Evolutionary conservation across 2,329 filamentous ascomycete genomes (phyloP).

Genomic region (Hortaea werneckii): DNA sequence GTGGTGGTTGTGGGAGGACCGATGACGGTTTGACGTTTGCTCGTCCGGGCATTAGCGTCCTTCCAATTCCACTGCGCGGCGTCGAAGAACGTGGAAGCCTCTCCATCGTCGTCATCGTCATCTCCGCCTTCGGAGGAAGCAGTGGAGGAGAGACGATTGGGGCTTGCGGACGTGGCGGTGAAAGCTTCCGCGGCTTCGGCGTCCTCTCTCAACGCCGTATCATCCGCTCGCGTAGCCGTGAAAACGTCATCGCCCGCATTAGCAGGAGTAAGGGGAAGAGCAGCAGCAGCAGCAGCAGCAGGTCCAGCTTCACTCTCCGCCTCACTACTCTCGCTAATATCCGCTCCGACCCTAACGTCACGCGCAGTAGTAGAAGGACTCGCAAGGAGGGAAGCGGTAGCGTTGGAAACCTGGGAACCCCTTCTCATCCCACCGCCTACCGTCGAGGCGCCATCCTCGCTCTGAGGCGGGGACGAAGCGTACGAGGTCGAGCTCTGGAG

Average conservation of each 20-base stretch:
- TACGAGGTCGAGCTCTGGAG: neutral
- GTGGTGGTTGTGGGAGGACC: constrained; percentile 1
- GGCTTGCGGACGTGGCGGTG: constrained; percentile 2
- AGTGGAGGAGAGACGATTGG: neutral
- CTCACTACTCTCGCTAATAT: neutral
- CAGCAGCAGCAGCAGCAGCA: too few relatives aligned
- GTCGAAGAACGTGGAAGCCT: constrained; percentile 1
- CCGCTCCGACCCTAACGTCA: neutral
- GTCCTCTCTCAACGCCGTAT: constrained; percentile 12
- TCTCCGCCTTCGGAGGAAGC: neutral
- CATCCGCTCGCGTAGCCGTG: too few relatives aligned
- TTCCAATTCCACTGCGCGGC: constrained; percentile 2
- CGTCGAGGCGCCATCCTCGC: neutral
- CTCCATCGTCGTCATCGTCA: too few relatives aligned
- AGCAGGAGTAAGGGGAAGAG: too few relatives aligned
- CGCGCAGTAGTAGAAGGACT: neutral
- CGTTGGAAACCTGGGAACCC: neutral
- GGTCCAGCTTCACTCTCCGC: constrained; percentile 1
- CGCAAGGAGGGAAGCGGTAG: neutral
- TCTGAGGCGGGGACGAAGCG: neutral
- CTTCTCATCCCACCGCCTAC: neutral
- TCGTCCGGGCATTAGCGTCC: neutral
- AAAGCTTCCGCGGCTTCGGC: constrained; percentile 17
- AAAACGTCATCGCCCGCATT: too few relatives aligned
- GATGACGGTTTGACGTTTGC: constrained; percentile 12